A percentile compares a stretch with the other conserved stretches of the same genome.
Conservation (phyloP, 257 asterid species). For the Handroanthus guayacan region DNA sequence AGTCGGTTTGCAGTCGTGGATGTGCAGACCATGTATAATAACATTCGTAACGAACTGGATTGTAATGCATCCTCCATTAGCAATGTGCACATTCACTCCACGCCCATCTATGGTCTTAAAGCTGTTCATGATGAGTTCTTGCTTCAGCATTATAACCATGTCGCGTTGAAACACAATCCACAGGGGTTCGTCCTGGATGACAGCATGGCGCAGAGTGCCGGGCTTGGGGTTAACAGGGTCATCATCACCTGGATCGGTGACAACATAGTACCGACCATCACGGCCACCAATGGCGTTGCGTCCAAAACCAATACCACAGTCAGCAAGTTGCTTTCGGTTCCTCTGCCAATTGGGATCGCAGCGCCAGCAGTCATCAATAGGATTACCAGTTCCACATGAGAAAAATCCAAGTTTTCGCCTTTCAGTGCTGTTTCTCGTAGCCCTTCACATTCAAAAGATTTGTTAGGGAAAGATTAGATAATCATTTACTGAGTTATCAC, state of each 20-base stretch:
- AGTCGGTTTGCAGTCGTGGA: constrained; percentile 83
- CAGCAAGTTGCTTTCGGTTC: constrained; percentile 80
- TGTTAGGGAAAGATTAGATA: not conserved
- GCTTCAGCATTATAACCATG: constrained; percentile 87
- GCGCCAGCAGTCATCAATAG: constrained; percentile 94
- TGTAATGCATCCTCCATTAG: constrained; percentile 81
- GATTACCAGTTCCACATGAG: constrained; percentile 92
- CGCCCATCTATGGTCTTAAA: constrained; percentile 93
- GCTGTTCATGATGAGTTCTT: constrained; percentile 89
- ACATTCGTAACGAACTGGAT: constrained; percentile 78
- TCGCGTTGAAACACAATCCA: constrained; percentile 88
- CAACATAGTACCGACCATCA: constrained; percentile 78
- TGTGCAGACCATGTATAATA: constrained; percentile 78
- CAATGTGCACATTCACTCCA: constrained; percentile 82
- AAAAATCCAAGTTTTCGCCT: constrained; percentile 82
- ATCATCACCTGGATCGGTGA: constrained; percentile 66
- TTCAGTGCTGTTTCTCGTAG: constrained; percentile 70
- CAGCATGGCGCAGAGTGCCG: constrained; percentile 90
- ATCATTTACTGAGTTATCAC: constrained; percentile 8
- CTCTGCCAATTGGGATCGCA: constrained; percentile 73
- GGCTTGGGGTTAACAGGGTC: constrained; percentile 75
- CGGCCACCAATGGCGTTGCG: constrained; percentile 93
- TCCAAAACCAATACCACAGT: constrained; percentile 89
- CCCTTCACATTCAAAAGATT: constrained; percentile 49
- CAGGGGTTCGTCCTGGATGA: constrained; percentile 78